A percentile compares a stretch with the other conserved stretches of the same genome.
These are phyloP conservation scores for Somion occarium DNA, from an alignment of 1,284 basidiomycete species.

Conservation along the genomic window DNA sequence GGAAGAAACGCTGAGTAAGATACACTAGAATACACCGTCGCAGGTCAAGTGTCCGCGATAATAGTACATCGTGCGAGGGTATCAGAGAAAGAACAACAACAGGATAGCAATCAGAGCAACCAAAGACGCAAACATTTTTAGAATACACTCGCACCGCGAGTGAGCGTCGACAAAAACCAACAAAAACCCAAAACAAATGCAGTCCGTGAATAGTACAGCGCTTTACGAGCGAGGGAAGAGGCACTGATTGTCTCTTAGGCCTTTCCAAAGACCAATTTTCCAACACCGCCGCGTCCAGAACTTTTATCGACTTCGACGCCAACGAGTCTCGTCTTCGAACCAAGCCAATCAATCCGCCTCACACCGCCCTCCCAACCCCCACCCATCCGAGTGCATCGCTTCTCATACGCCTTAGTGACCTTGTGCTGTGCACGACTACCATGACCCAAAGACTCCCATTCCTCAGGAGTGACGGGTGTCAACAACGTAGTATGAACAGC, in stretches of 20 bases:
- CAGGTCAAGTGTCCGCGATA: not conserved
- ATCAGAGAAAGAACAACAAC: not conserved
- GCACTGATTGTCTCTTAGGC: slow-evolving; percentile 20
- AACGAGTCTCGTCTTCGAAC: slow-evolving; percentile 52
- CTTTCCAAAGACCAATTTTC: slow-evolving; percentile 46
- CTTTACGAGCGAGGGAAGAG: not conserved
- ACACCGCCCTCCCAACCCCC: slow-evolving; percentile 67
- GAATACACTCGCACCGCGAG: slow-evolving; percentile 7
- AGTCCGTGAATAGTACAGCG: not conserved
- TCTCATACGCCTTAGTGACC: slow-evolving; percentile 58
- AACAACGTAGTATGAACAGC: slow-evolving; percentile 54
- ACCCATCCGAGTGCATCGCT: slow-evolving; percentile 53
- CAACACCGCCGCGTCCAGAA: slow-evolving; percentile 33
- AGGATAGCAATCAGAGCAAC: not conserved
- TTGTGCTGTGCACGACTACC: slow-evolving; percentile 48
- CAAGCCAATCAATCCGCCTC: slow-evolving; percentile 60
- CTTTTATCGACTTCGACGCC: slow-evolving; percentile 59
- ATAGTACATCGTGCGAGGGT: not conserved
- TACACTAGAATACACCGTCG: not conserved
- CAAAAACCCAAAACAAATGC: not conserved
- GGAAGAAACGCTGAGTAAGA: not conserved
- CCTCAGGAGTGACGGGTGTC: slow-evolving; percentile 52
- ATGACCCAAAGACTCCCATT: slow-evolving; percentile 58
- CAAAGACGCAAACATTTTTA: slow-evolving; percentile 7
- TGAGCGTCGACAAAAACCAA: not conserved